Base-by-base conservation (phyloP, 805 yeast species). In the Metschnikowia shivogae region DNA sequence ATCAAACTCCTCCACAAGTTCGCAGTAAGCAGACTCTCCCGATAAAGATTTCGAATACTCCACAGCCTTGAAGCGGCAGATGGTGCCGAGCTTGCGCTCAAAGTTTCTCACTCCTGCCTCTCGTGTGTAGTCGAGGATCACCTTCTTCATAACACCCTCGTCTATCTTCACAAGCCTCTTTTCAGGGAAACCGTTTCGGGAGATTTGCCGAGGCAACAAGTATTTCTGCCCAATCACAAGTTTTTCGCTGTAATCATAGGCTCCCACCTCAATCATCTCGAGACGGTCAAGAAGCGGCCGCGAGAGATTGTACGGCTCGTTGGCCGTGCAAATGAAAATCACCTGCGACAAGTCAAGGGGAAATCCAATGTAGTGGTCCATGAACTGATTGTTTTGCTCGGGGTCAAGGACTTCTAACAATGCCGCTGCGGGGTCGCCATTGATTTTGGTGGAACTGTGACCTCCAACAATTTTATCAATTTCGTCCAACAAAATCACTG, bases 341-440 rank as follows among this genome's bases (percentile, higher is more conserved):
- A 86, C 84, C 54, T 86, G 86, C 5, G 95, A 85, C 52, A 89
- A 67, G 59, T 89, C 96, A 17, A 89, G 73, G 0, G 96, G 95
- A 65, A 89, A 84, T 5, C 93, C 93, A 43, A 89, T 64, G 61
- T 86, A 89, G 61, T 87, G 95, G 64, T 89, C 97, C 32, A 77
- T 78, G 64, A 88, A 89, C 28, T 78, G 71, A 30, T 70, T 64
- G 63, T 89, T 89, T 60, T 89, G 96, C 61, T 89, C 96, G 0
- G 97, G 96, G 58, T 89, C 97, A 48, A 89, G 72, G 1, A 89
- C 90, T 62, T 89, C 97, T 48, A 89, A 72, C 55, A 89, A 70
- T 0, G 96, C 96, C 30, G 95, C 95, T 13, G 89, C 84, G 1
- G 96, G 96, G 57, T 89, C 96, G 8, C 97, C 96, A 55, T 82